phyloP scores from a whole-genome alignment of 2,329 filamentous ascomycete species.

The Tolypocladium ovalisporum region DNA sequence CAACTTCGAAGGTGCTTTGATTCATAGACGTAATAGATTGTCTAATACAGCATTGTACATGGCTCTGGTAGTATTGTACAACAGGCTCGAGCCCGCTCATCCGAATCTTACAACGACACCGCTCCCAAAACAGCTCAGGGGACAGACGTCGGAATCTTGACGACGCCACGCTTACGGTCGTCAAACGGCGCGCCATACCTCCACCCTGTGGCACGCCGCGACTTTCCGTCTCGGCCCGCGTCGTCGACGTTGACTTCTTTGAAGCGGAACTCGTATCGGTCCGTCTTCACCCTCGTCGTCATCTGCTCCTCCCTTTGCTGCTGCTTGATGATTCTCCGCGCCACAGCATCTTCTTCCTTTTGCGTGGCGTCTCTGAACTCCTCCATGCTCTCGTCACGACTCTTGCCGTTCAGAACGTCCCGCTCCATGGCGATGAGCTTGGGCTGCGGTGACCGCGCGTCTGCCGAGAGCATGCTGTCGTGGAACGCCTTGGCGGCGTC shows the following conservation, averaged over 20 bases:
- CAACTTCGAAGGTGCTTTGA: background rate
- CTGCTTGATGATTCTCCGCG: slow-evolving; percentile 18
- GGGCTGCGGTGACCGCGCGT: slow-evolving; percentile 50
- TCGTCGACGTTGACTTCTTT: slow-evolving; percentile 46
- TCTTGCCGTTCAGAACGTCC: slow-evolving; percentile 27
- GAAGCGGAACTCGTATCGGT: slow-evolving; percentile 54
- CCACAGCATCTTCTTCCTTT: slow-evolving; percentile 28
- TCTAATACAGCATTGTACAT: slow-evolving; percentile 5
- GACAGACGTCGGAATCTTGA: slow-evolving; percentile 58
- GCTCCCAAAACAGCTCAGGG: slow-evolving; percentile 24
- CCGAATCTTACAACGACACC: background rate
- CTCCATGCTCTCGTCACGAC: slow-evolving; percentile 23
- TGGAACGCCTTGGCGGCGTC: slow-evolving; percentile 58
- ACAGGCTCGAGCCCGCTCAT: background rate
- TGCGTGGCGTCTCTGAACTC: slow-evolving; percentile 32
- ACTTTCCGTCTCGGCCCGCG: slow-evolving; percentile 42
- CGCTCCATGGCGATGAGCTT: slow-evolving; percentile 48
- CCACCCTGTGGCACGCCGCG: slow-evolving; percentile 43
- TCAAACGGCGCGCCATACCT: slow-evolving; percentile 52
- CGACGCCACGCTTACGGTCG: slow-evolving; percentile 50
- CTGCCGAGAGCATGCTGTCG: slow-evolving; percentile 46
- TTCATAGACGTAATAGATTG: background rate
- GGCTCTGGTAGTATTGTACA: slow-evolving; percentile 1
- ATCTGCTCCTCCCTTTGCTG: slow-evolving; percentile 25
- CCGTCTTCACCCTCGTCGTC: slow-evolving; percentile 34